phyloP scores from a whole-genome alignment of 495 filamentous ascomycete genomes.

The Aspergillus saccharolyticus region DNA sequence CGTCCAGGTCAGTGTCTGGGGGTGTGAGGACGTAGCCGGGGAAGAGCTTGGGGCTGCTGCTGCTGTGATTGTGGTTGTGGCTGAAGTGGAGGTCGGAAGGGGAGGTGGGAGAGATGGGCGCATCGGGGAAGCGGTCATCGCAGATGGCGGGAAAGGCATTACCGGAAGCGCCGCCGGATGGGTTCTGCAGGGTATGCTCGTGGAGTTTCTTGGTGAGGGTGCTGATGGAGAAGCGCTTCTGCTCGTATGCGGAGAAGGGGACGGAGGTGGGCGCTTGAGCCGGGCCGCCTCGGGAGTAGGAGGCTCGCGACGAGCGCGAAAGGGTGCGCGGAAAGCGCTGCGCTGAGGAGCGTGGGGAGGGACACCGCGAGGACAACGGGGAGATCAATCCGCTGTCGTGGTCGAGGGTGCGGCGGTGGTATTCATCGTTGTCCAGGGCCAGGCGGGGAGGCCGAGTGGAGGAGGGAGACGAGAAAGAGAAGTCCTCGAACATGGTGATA shows the following conservation, averaged over 20 bases:
- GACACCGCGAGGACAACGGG: slow-evolving; percentile 43
- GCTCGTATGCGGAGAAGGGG: slow-evolving; percentile 36
- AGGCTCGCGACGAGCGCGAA: slow-evolving; percentile 32
- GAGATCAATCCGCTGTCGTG: slow-evolving; percentile 38
- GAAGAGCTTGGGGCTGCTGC: slow-evolving; percentile 15
- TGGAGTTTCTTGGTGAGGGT: slow-evolving; percentile 43
- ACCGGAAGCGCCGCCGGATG: slow-evolving; percentile 1
- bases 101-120: slow-evolving; percentile 6
- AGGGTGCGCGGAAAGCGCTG: slow-evolving; percentile 31
- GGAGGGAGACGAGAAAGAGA: slow-evolving; percentile 42
- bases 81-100: slow-evolving; percentile 10
- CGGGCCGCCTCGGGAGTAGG: slow-evolving; percentile 30
- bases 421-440: slow-evolving; percentile 32
- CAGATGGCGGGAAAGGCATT: too few relatives aligned
- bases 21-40: slow-evolving; percentile 38
- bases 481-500: slow-evolving; percentile 42
- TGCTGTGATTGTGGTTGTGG: slow-evolving; percentile 12
- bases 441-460: slow-evolving; percentile 29
- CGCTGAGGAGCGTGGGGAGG: slow-evolving; percentile 36
- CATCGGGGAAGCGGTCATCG: slow-evolving; percentile 7
- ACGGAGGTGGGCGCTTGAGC: slow-evolving; percentile 42
- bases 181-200: slow-evolving; percentile 38
- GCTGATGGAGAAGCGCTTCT: slow-evolving; percentile 39
- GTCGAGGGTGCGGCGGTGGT: slow-evolving; percentile 33
- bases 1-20: slow-evolving; percentile 41